Conservation (phyloP, 1,139 yeast species). For the Yarrowia galli region DNA sequence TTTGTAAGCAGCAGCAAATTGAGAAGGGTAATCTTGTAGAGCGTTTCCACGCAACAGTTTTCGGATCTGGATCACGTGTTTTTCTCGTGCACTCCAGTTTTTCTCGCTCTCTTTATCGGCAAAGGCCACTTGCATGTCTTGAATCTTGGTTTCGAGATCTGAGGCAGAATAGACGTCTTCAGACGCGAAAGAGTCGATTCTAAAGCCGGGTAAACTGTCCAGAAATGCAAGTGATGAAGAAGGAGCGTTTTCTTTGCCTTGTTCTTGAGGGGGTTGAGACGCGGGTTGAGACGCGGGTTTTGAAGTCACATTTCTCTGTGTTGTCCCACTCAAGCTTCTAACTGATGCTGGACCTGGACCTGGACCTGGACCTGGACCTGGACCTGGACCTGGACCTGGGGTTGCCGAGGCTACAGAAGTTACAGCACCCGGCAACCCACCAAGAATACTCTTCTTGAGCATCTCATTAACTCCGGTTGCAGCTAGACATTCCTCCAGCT, state of each 20-base stretch:
- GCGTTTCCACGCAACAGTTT: conserved; percentile 67
- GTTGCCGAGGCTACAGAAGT: no score
- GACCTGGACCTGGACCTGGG: no score
- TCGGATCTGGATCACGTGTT: conserved; percentile 63
- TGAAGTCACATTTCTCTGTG: neutral
- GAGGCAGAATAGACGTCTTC: conserved; percentile 49
- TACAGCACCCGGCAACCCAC: neutral
- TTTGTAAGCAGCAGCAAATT: conserved; percentile 53
- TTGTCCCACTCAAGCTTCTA: neutral
- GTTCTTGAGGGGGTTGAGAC: neutral
- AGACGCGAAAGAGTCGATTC: conserved; percentile 47
- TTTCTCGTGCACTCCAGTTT: conserved; percentile 84
- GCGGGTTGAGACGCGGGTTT: no score
- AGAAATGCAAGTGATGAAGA: neutral
- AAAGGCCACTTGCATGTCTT: conserved; percentile 56
- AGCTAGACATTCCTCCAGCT: conserved; percentile 10
- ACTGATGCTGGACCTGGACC: neutral
- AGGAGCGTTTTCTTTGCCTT: neutral
- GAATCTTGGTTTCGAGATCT: conserved; percentile 53
- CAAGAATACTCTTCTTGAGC: neutral
- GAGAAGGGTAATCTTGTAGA: conserved; percentile 43
- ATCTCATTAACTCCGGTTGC: neutral
- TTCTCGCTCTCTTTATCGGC: conserved; percentile 86
- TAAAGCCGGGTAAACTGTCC: conserved; percentile 44
- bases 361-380: no score